Conservation (phyloP, 345 rosid genomes). For the Bruguiera parviflora region DNA sequence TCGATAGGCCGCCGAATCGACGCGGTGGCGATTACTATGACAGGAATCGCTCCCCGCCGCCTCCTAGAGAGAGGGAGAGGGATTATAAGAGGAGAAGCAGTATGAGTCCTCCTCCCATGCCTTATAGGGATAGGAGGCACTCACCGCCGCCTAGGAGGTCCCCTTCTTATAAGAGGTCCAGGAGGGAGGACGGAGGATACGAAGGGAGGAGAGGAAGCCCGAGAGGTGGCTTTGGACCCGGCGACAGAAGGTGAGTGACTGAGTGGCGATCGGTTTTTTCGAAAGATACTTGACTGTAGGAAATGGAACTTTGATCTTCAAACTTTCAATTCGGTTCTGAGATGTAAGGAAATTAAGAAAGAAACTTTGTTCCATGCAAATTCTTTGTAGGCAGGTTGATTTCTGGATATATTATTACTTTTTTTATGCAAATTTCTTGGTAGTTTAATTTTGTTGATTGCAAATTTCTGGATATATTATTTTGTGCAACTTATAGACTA, state of each 20-base stretch:
- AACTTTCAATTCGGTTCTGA: too few relatives aligned
- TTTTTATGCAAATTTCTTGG: too few relatives aligned
- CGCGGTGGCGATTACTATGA: constrained; percentile 59
- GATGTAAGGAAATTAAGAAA: too few relatives aligned
- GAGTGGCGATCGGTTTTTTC: not conserved
- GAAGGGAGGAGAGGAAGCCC: constrained; percentile 85
- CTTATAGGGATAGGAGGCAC: constrained; percentile 68
- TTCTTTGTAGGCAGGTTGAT: too few relatives aligned
- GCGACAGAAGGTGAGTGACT: constrained; percentile 64
- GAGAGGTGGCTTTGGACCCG: constrained; percentile 74
- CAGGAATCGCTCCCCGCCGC: constrained; percentile 76
- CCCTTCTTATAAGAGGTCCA: constrained; percentile 78
- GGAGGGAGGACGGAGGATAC: constrained; percentile 85
- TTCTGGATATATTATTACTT: too few relatives aligned
- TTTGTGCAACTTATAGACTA: too few relatives aligned
- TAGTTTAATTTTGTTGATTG: too few relatives aligned
- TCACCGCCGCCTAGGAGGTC: constrained; percentile 81
- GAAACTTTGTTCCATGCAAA: too few relatives aligned
- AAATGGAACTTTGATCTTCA: too few relatives aligned
- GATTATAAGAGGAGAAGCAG: constrained; percentile 81
- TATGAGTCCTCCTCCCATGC: constrained; percentile 75
- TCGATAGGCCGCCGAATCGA: constrained; percentile 57
- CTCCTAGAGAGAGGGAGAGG: constrained; percentile 44
- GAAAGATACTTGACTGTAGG: too few relatives aligned
- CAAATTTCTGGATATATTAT: too few relatives aligned